Evolutionary conservation across 441 rosid genomes (phyloP), one percentile per base, ranked within the genome.

Genomic region (Brassica balearica): DNA sequence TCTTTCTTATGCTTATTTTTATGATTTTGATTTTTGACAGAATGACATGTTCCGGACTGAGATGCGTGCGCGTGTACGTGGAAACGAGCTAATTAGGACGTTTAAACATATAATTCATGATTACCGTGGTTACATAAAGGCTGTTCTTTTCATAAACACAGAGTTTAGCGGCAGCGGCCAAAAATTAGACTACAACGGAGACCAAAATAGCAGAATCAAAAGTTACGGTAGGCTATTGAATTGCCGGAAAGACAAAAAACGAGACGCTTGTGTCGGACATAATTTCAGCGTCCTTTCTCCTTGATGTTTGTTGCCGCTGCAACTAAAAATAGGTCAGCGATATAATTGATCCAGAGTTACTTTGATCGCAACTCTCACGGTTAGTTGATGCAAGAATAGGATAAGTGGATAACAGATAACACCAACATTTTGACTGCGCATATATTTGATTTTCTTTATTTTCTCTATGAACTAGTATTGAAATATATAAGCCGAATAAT

Each of bases 11-110:
- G 76, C 77, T 81, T 84, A 73, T 74, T 62, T 74, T 74, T 81
- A 75, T 58, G 63, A 74, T 70, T 87, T 85, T 78, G 88, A 85
- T 83, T 70, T 87, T 85, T 78, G 88, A 85, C 84, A 77, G 91
- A 87, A 86, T 87, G 88, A 84, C 94, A 90, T 73, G 70, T 68
- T 79, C 55, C 5, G 61, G 46, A 79, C 90, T 90, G 86, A 88
- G 82, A 86, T 29, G 34, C 34, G 34, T 82, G 85, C 85, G 80
- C 80, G 77, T 84, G 83, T 84, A 72, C 84, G 81, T 85, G 87
- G 80, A 84, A 83, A 78, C 43, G 86, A 80, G 85, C 86, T 77
- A 48, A 29, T 71, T 80, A 64, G 86, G 61, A 62, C 81, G 73
- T 84, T 83, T 67, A 61, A 66, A 60, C 6, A n/a, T 29, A 63